A percentile compares a stretch with the other conserved stretches of the same genome.
These are phyloP conservation scores for Casuarina cunninghamiana DNA, from an alignment of 306 rosid species.

Conservation along the genomic window DNA sequence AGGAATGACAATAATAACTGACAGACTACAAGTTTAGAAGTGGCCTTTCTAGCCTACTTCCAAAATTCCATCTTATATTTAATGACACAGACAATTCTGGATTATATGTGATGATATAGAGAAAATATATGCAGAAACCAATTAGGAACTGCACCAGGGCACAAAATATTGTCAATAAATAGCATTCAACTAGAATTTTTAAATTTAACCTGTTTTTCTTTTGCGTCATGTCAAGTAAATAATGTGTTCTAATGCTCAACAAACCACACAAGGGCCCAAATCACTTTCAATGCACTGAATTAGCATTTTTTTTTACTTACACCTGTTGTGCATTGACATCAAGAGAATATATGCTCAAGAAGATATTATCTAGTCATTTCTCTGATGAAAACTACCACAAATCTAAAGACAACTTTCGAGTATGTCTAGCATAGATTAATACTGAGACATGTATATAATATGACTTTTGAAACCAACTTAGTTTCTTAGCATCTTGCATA, in stretches of 20 bases:
- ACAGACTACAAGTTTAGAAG: not conserved
- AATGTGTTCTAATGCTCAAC: no score
- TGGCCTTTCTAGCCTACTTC: not conserved
- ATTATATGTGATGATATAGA: no score
- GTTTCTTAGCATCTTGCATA: not conserved
- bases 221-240: no score
- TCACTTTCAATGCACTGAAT: no score
- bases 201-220: no score
- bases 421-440: not conserved
- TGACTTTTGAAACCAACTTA: not conserved
- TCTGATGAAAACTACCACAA: conserved; percentile 1
- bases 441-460: not conserved
- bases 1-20: conserved; percentile 15
- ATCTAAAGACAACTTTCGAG: not conserved
- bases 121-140: not conserved
- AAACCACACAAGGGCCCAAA: no score
- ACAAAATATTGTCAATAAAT: no score
- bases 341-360: not conserved
- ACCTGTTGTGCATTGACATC: no score
- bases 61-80: not conserved
- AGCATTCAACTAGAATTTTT: no score
- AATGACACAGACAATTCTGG: not conserved
- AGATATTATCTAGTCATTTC: conserved; percentile 22
- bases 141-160: no score
- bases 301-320: no score